These are phyloP conservation scores for Rhizopus sp. DNA, from an alignment of 371 early-diverging fungal species.

Conservation along the genomic window DNA sequence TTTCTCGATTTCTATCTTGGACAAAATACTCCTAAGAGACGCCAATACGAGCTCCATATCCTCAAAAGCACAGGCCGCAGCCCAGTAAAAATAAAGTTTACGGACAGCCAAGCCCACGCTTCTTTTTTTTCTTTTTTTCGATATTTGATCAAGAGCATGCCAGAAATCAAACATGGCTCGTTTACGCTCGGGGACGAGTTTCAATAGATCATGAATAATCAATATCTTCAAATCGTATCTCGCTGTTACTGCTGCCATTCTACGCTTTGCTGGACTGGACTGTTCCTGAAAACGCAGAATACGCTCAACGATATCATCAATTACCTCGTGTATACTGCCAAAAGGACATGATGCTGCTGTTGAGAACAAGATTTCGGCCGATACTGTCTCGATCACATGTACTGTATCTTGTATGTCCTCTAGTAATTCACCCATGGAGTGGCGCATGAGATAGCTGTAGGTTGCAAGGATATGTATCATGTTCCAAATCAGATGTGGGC, in stretches of 20 bases:
- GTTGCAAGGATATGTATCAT: conserved; percentile 28
- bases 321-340: conserved; percentile 17
- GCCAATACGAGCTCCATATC: neutral
- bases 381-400: conserved; percentile 13
- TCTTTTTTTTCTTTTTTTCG: conserved; percentile 11
- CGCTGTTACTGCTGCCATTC: neutral
- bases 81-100: conserved; percentile 37
- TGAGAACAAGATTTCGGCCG: conserved; percentile 22
- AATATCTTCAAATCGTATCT: conserved; percentile 21
- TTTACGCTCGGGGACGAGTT: conserved; percentile 9
- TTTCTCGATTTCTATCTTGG: conserved; percentile 7
- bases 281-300: conserved; percentile 14
- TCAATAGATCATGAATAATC: conserved; percentile 23
- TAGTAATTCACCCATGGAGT: conserved; percentile 28
- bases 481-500: conserved; percentile 29
- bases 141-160: conserved; percentile 20
- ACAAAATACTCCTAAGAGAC: conserved; percentile 3
- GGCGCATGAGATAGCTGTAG: conserved; percentile 44
- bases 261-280: neutral
- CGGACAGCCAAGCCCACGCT: conserved; percentile 16
- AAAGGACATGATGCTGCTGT: conserved; percentile 24
- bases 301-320: conserved; percentile 21
- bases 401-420: conserved; percentile 29
- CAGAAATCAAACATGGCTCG: conserved; percentile 32
- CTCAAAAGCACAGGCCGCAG: conserved; percentile 18